Base-by-base conservation (phyloP, 225 moss, liverwort and hornwort genomes). In the Lunularia cruciata region DNA sequence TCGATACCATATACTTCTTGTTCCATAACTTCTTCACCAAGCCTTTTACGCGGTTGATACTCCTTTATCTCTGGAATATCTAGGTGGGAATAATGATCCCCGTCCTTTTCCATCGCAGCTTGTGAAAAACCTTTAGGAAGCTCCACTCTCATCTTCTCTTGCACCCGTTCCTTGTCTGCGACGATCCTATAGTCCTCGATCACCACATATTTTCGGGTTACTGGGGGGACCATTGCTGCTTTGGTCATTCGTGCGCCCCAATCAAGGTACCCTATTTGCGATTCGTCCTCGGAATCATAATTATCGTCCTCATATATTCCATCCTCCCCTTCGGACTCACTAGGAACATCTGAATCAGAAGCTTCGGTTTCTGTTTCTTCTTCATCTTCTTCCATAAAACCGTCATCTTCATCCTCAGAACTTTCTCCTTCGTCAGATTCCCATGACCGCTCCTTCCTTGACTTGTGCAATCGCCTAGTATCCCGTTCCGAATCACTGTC, bases 231-330 rank as follows among this genome's bases (percentile, higher is more conserved):
- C 96, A 98, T 98, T 60, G 92, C 93, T 65, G 93, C 92, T 81
- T 98, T 98, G 38, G 96, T 98, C 96, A 98, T 98, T 52, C 96
- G 79, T 49, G 92, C 93, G 30, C 96, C 96, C 96, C 96, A 98
- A 76, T 72, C 67, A 6, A 54, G 72, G 77, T 84, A 82, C 73
- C 77, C 77, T 77, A 83, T 49, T 76, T 83, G 83, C 76, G 80
- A 57, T 75, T 91, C 91, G 47, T 84, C 84, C 60, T 98, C 93
- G 66, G 89, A 76, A 57, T 82, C 87, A 69, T 85, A 83, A 62
- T 81, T 83, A 32, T 88, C 89, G 65, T 89, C 93, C 45, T 92
- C 91, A 72, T 85, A 80, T 25, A 76, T 54, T 60, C 86, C 89
- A 79, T 98, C 93, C 68, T 82, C 96, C 72, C 89, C 81, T 65